Conservation (phyloP, 1,139 yeast species). For the Scheffersomyces insectosa region DNA sequence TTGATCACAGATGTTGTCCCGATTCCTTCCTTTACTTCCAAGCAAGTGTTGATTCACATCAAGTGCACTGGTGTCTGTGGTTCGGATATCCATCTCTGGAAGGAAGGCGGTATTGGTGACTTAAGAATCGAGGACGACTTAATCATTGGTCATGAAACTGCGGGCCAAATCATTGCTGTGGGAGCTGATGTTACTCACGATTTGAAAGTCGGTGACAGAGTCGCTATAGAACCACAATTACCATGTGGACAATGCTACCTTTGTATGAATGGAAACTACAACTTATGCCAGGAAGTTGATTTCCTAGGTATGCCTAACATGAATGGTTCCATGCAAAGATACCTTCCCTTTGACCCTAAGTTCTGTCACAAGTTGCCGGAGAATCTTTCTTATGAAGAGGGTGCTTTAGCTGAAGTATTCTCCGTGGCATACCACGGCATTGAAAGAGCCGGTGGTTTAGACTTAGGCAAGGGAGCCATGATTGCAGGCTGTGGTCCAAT, state of each 20-base stretch:
- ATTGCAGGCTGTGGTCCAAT: constrained; percentile 38
- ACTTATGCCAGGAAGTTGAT: constrained; percentile 23
- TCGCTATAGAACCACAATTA: constrained; percentile 28
- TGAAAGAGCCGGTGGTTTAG: constrained; percentile 24
- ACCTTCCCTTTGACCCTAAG: constrained; percentile 15
- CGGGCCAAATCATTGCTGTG: constrained; percentile 30
- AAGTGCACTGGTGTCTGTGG: constrained; percentile 44
- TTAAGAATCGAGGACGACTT: constrained; percentile 22
- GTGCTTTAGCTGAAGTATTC: constrained; percentile 34
- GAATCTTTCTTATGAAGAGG: constrained; percentile 28
- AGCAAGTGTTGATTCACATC: constrained; percentile 36
- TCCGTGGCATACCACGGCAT: constrained; percentile 34
- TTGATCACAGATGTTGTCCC: not conserved
- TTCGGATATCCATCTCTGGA: constrained; percentile 35
- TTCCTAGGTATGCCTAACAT: constrained; percentile 25
- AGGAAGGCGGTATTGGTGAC: constrained; percentile 33
- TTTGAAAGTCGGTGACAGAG: constrained; percentile 32
- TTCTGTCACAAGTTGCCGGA: constrained; percentile 31
- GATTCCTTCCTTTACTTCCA: not conserved
- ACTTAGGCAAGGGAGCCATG: constrained; percentile 25
- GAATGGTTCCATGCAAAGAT: constrained; percentile 29
- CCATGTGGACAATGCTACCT: constrained; percentile 32
- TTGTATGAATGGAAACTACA: constrained; percentile 27
- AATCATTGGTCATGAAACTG: constrained; percentile 34
- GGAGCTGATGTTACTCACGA: constrained; percentile 26